Conservation (phyloP, 169 alveolate species). For the Condylostoma magnum region DNA sequence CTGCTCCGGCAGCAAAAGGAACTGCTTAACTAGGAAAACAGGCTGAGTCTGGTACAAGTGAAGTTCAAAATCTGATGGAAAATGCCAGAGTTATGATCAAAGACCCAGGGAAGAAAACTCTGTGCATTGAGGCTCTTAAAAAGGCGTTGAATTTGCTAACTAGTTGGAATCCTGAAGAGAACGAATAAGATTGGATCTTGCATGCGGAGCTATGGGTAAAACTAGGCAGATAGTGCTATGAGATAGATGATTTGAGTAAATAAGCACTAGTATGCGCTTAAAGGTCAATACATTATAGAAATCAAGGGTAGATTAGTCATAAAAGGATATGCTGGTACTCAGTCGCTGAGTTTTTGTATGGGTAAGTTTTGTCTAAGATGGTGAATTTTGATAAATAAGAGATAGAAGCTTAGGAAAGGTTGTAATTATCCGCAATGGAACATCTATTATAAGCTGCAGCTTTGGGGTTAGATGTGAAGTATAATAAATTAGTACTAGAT, state of each 20-base stretch:
- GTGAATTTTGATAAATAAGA: slow-evolving; percentile 73
- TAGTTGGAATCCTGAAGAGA: slow-evolving; percentile 51
- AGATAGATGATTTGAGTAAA: slow-evolving; percentile 47
- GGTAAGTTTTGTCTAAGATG: slow-evolving; percentile 62
- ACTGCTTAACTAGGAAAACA: too few relatives aligned
- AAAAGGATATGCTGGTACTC: slow-evolving; percentile 75
- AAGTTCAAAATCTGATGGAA: slow-evolving; percentile 60
- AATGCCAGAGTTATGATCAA: slow-evolving; percentile 29
- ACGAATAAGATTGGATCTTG: slow-evolving; percentile 68
- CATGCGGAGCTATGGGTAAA: slow-evolving; percentile 79
- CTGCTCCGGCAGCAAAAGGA: slow-evolving; percentile 59
- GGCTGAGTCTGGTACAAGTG: slow-evolving; percentile 61
- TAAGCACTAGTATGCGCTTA: slow-evolving; percentile 69
- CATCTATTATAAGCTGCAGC: slow-evolving; percentile 66
- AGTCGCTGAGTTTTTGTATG: slow-evolving; percentile 66
- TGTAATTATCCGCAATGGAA: slow-evolving; percentile 51
- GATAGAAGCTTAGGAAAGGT: slow-evolving; percentile 59
- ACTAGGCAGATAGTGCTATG: slow-evolving; percentile 55
- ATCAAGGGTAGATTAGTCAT: background rate
- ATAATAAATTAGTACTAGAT: slow-evolving; percentile 60
- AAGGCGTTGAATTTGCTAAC: slow-evolving; percentile 57
- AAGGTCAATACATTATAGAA: slow-evolving; percentile 32
- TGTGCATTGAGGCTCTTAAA: slow-evolving; percentile 30
- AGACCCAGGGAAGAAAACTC: slow-evolving; percentile 51
- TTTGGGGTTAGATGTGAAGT: slow-evolving; percentile 62